Evolutionary conservation across 495 filamentous ascomycete genomes (phyloP).

Genomic region (Aspergillus indologenus): DNA sequence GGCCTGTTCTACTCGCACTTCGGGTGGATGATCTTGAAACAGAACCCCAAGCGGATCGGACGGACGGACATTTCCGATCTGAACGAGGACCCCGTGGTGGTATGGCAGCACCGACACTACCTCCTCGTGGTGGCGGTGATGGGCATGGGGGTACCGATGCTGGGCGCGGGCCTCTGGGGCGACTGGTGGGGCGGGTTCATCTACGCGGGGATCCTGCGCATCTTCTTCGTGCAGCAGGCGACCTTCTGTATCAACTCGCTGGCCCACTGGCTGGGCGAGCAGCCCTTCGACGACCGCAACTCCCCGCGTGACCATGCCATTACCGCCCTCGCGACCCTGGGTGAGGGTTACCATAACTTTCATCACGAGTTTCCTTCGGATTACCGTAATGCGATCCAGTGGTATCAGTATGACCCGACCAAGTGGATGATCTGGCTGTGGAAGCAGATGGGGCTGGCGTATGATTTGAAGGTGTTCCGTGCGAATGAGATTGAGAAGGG

Average conservation of each 20-base stretch:
- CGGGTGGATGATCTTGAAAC: slow-evolving; percentile 92
- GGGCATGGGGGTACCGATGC: slow-evolving; percentile 78
- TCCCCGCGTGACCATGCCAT: slow-evolving; percentile 94
- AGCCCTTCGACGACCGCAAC: slow-evolving; percentile 99
- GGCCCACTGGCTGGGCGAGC: slow-evolving; percentile 98
- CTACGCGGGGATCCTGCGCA: slow-evolving; percentile 91
- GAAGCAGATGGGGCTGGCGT: slow-evolving; percentile 93
- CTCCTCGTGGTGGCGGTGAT: slow-evolving; percentile 84
- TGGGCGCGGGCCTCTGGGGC: slow-evolving; percentile 86
- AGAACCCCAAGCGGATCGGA: slow-evolving; percentile 89
- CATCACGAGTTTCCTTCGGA: slow-evolving; percentile 99
- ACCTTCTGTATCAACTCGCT: slow-evolving; percentile 99
- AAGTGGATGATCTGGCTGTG: slow-evolving; percentile 95
- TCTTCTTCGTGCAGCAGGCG: slow-evolving; percentile 98
- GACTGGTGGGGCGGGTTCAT: slow-evolving; percentile 91
- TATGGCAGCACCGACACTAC: slow-evolving; percentile 94
- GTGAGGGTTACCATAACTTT: slow-evolving; percentile 99
- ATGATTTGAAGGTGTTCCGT: slow-evolving; percentile 95
- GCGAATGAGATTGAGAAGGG: slow-evolving; percentile 99
- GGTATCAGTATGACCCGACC: slow-evolving; percentile 98
- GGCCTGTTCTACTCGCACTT: slow-evolving; percentile 94
- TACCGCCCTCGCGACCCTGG: slow-evolving; percentile 91
- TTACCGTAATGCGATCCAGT: slow-evolving; percentile 97
- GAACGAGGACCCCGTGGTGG: slow-evolving; percentile 90
- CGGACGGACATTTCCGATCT: slow-evolving; percentile 95